Conservation (phyloP, 768 basidiomycete genomes). For the Clavulina sp. region DNA sequence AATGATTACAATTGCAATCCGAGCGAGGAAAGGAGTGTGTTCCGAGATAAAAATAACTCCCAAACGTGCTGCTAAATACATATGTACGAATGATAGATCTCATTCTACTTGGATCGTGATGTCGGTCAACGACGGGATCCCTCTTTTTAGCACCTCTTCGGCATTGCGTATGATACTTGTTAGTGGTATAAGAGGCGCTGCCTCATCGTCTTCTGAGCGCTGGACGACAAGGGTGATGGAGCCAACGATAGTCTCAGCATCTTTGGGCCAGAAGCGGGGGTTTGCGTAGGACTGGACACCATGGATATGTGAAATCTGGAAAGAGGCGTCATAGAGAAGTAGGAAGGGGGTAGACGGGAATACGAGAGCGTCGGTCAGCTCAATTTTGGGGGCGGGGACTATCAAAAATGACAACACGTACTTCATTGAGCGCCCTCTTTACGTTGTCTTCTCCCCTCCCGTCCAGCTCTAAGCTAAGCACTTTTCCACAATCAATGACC, state of each 20-base stretch:
- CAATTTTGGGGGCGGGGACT: no score
- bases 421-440: slow-evolving; percentile 23
- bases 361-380: no score
- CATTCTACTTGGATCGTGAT: slow-evolving; percentile 75
- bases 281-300: slow-evolving; percentile 66
- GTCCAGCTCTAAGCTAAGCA: slow-evolving; percentile 77
- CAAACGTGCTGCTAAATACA: no score
- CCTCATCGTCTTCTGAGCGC: slow-evolving; percentile 31
- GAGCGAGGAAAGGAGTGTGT: no score
- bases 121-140: slow-evolving; percentile 72
- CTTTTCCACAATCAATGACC: slow-evolving; percentile 80
- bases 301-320: slow-evolving; percentile 53
- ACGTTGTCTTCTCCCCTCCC: slow-evolving; percentile 24
- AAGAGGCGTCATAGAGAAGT: slow-evolving; percentile 23
- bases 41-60: no score
- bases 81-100: no score
- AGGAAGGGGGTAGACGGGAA: no score
- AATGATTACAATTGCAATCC: no score
- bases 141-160: slow-evolving; percentile 46
- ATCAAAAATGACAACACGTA: slow-evolving; percentile 13
- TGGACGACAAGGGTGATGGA: slow-evolving; percentile 84
- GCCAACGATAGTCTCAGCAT: slow-evolving; percentile 67
- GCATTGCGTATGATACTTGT: slow-evolving; percentile 54
- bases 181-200: slow-evolving; percentile 46
- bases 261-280: slow-evolving; percentile 93